Evolutionary conservation across 106 monocot species (phyloP), one percentile per base, ranked within the genome.

Genomic region (Acanthochlamys bracteata): DNA sequence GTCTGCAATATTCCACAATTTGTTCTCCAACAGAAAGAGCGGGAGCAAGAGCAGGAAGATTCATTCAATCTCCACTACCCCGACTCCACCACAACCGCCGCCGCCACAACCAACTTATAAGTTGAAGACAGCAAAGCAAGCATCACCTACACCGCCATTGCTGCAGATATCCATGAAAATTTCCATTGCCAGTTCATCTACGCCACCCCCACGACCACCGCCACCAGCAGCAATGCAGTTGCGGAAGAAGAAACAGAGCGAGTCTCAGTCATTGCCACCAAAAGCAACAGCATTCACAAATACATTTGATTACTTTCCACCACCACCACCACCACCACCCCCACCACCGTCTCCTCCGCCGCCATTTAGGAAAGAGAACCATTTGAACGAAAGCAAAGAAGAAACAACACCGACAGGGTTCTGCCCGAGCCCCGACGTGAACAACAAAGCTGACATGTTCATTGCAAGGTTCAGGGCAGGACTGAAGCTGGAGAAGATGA

Each of bases 401-500:
- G 15, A 49, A 49, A 17, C 49, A 49, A 14, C 49, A 17, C 49
- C 49, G 22, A 1, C 19, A 46, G 11, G 39, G 15, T 69, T 66
- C 51, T 76, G 82, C 46, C 77, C 83, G 1, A 87, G 82, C 65
- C 87, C 87, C 0, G 87, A 87, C 53, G 82, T 87, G 53, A 75
- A 87, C 69, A 80, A 69, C 59, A 87, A 87, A 55, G 79, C 83
- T 0, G 87, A 87, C n/a, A 65, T 68, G 49, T 87, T 87, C 76
- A 87, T 87, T 11, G 79, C 73, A 3, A 53, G 74, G 22, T 77
- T 87, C 67, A 66, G 45, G 17, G 87, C 70, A 0, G 60, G 71
- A 0, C 79, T 83, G 65, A 52, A 77, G 68, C 80, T 82, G 2
- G 87, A 87, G 73, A 87, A 80, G 73, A 24, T 83, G n/a, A 80